These are phyloP conservation scores for Aureobasidium vineae DNA, from an alignment of 2,329 filamentous ascomycete genomes.

Conservation along the genomic window DNA sequence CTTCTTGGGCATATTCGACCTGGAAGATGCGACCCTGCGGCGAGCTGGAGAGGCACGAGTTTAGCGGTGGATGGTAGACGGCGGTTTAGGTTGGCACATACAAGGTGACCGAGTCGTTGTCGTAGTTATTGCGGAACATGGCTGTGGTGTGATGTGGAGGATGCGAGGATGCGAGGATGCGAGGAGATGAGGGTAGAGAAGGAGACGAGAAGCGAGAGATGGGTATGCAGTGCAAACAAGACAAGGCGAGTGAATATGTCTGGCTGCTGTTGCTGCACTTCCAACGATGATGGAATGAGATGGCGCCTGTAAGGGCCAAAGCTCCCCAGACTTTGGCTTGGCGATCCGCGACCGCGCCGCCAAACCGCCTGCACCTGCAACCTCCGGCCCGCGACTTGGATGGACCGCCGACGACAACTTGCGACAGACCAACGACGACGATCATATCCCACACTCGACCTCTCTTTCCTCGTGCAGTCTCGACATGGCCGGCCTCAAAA, in stretches of 20 bases:
- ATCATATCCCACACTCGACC: neutral
- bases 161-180: slow-evolving; percentile 28
- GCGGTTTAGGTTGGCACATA: slow-evolving; percentile 51
- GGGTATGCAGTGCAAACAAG: neutral
- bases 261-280: neutral
- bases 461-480: neutral
- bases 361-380: neutral
- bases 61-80: slow-evolving; percentile 7
- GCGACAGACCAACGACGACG: neutral
- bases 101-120: slow-evolving; percentile 99
- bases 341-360: slow-evolving; percentile 1
- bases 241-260: neutral
- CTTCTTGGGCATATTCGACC: slow-evolving; percentile 98
- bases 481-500: slow-evolving; percentile 85
- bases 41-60: slow-evolving; percentile 64
- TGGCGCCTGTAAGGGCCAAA: slow-evolving; percentile 16
- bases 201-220: neutral
- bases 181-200: slow-evolving; percentile 21
- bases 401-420: slow-evolving; percentile 8
- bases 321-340: slow-evolving; percentile 25
- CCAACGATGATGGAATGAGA: slow-evolving; percentile 22
- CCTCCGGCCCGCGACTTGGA: neutral
- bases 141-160: slow-evolving; percentile 41
- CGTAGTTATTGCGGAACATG: slow-evolving; percentile 99
- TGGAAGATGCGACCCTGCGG: slow-evolving; percentile 99